Percentiles rank a stretch among this genome's conserved stretches.
These are phyloP conservation scores for Closterium sp. DNA, from an alignment of 139 green algal species.

Conservation along the genomic window DNA sequence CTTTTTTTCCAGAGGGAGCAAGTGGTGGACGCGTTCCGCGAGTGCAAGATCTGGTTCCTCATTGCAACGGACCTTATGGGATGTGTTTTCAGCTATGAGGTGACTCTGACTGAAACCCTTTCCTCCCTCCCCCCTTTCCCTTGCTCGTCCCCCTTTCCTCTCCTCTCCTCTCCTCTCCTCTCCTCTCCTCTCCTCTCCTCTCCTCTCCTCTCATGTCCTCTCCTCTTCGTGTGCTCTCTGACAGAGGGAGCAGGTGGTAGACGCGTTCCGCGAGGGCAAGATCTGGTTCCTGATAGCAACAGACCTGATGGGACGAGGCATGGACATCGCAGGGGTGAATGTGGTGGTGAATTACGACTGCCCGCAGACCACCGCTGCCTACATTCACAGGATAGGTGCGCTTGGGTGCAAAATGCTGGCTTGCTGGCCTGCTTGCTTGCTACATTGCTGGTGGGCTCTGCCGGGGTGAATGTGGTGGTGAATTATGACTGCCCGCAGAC, in stretches of 20 bases:
- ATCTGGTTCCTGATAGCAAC: conserved; percentile 94
- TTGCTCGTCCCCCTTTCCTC: background rate
- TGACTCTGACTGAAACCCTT: background rate
- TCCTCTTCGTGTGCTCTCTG: no score
- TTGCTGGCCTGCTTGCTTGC: no score
- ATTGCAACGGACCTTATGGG: conserved; percentile 94
- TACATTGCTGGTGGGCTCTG: no score
- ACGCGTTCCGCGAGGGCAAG: conserved; percentile 54
- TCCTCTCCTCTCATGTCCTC: no score
- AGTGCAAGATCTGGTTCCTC: conserved; percentile 79
- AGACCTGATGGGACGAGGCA: conserved; percentile 85
- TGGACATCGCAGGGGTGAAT: conserved; percentile 90
- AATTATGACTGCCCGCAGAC: conserved; percentile 93
- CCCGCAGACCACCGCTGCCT: conserved; percentile 76
- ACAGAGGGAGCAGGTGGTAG: conserved; percentile 51
- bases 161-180: no score
- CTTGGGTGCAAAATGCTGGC: no score
- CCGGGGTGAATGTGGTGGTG: conserved; percentile 85
- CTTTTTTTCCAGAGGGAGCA: conserved; percentile 20
- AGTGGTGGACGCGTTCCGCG: conserved; percentile 54
- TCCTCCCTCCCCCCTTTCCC: background rate
- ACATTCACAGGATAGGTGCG: conserved; percentile 81
- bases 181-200: no score
- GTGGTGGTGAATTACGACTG: conserved; percentile 97
- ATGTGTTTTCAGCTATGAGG: conserved; percentile 51